Conservation (phyloP, 768 basidiomycete species). For the Leccinum broughii region DNA sequence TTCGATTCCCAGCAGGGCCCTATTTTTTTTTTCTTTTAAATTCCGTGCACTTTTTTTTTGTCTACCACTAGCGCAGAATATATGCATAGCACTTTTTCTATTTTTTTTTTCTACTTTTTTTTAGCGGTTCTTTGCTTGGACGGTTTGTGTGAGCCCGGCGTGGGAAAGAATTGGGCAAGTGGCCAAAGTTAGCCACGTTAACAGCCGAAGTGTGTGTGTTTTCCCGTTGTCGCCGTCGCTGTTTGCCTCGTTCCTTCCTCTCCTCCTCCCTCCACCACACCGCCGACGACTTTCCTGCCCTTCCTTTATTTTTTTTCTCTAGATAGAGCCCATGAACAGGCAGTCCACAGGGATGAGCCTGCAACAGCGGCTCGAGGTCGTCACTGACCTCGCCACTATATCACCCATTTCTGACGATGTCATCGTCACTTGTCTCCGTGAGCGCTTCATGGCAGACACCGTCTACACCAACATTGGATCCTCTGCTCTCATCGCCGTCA, state of each 20-base stretch:
- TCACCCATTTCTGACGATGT: conserved; percentile 76
- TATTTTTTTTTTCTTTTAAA: not conserved
- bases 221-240: conserved; percentile 24
- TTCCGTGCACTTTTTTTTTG: too few relatives aligned
- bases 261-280: conserved; percentile 9
- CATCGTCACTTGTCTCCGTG: conserved; percentile 81
- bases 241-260: conserved; percentile 23
- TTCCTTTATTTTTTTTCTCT: not conserved
- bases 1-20: conserved; percentile 41
- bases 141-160: conserved; percentile 11
- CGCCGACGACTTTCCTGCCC: not conserved
- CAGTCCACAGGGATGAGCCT: conserved; percentile 46
- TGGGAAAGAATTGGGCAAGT: conserved; percentile 19
- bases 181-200: conserved; percentile 30
- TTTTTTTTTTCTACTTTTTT: not conserved
- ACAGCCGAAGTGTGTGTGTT: conserved; percentile 9
- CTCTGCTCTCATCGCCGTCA: conserved; percentile 78
- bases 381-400: conserved; percentile 67
- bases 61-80: too few relatives aligned
- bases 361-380: conserved; percentile 72
- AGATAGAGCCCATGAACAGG: conserved; percentile 35
- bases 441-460: conserved; percentile 81
- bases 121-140: not conserved
- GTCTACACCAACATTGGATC: conserved; percentile 78
- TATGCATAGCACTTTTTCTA: too few relatives aligned